Evolutionary conservation across 139 green algal genomes (phyloP), one percentile per base, ranked within the genome.

Genomic region (Pleodorina starrii): DNA sequence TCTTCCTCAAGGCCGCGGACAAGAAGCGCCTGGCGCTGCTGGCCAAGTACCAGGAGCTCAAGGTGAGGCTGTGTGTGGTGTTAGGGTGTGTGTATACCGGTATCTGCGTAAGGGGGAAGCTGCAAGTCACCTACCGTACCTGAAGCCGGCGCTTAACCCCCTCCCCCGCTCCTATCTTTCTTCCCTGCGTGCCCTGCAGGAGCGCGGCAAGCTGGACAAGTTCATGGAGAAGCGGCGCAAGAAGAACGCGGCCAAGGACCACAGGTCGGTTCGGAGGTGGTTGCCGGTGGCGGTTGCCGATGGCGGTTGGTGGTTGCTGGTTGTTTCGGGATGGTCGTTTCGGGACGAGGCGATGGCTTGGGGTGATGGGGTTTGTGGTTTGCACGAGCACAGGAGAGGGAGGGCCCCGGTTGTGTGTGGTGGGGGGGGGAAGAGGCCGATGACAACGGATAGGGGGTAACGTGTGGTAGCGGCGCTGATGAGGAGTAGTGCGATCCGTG

Each of bases 161-260:
- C n/a, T n/a, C n/a, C n/a, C n/a, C n/a, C n/a, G n/a, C n/a, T n/a
- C n/a, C n/a, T n/a, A n/a, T n/a, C n/a, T n/a, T n/a, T n/a, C n/a
- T n/a, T n/a, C n/a, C n/a, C n/a, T n/a, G n/a, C n/a, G n/a, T n/a
- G n/a, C n/a, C 16, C 7, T 32, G 10, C 84, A 89, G 84, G 84
- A 89, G 69, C 48, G 50, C 76, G 96, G 86, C 60, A 88, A 91
- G 85, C 94, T 98, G 91, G 95, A 98, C 57, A 96, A 96, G 87
- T 98, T 93, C 89, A 95, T 99, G 93, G 94, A 93, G 60, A 99
- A 99, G 94, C 91, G 94, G 81, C 90, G 95, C 44, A 96, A 95
- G 89, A 96, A 96, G 87, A 99, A 98, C 87, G 97, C 97, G 10
- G 87, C 94, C 59, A 98, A 98, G 90, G 96, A 98, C 85, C 97